A percentile compares a stretch with the other conserved stretches of the same genome.
These are phyloP conservation scores for Collariella sp. DNA, from an alignment of 495 filamentous ascomycete species.

Conservation along the genomic window DNA sequence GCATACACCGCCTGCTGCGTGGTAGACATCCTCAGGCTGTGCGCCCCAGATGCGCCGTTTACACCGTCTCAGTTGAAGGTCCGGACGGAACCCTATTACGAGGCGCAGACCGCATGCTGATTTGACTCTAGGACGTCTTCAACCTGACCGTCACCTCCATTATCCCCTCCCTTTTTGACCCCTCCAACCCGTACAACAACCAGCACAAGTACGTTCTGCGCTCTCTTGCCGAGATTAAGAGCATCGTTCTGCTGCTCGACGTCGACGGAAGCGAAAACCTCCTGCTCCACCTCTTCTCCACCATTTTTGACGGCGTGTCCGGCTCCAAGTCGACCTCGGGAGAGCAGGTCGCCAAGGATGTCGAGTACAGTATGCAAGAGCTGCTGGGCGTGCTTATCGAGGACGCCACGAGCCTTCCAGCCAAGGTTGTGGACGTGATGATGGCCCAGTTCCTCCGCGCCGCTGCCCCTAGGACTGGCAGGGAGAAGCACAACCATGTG, in stretches of 20 bases:
- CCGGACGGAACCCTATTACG: constrained; percentile 1
- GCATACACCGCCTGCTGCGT: constrained; percentile 84
- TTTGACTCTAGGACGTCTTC: constrained; percentile 70
- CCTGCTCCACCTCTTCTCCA: constrained; percentile 69
- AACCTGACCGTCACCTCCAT: constrained; percentile 74
- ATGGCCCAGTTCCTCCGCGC: constrained; percentile 91
- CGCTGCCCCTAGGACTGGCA: constrained; percentile 51
- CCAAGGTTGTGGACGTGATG: constrained; percentile 83
- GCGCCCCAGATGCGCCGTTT: constrained; percentile 93
- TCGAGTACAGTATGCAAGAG: constrained; percentile 84
- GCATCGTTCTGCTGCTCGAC: constrained; percentile 87
- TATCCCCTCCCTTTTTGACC: constrained; percentile 77
- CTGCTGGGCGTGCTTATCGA: constrained; percentile 80
- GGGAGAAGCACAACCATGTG: constrained; percentile 44
- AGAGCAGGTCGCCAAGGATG: constrained; percentile 77
- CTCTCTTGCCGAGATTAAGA: constrained; percentile 87
- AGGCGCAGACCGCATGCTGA: constrained; percentile 1
- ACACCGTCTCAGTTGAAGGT: constrained; percentile 87
- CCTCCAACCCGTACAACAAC: constrained; percentile 80
- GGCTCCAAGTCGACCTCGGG: constrained; percentile 63
- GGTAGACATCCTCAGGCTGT: constrained; percentile 87
- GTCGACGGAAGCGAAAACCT: constrained; percentile 69
- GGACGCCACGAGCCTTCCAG: constrained; percentile 69
- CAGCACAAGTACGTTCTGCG: constrained; percentile 86
- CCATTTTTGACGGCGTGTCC: constrained; percentile 88